Percentiles rank a stretch among this genome's conserved stretches.
phyloP scores from a whole-genome alignment of 495 filamentous ascomycete species.

The Aspergillus campestris region DNA sequence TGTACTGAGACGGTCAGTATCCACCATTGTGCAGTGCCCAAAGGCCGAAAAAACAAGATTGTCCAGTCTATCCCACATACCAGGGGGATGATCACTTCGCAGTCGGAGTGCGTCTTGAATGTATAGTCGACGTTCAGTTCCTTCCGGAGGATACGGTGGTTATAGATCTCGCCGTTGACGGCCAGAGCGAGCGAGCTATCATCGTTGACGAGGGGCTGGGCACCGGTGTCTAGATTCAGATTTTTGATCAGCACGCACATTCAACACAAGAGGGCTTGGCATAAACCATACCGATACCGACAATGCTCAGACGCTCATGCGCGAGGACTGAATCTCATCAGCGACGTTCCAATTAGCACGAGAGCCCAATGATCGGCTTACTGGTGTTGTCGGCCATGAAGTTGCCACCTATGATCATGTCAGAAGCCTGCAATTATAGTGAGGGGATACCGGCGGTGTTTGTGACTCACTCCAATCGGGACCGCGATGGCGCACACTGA shows the following conservation, averaged over 20 bases:
- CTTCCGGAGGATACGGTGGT: conserved; percentile 90
- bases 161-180: conserved; percentile 99
- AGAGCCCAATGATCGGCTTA: conserved; percentile 32
- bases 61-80: conserved; percentile 42
- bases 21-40: neutral
- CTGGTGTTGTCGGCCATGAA: conserved; percentile 82
- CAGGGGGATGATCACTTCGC: conserved; percentile 95
- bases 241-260: conserved; percentile 10
- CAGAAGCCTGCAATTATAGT: conserved; percentile 6
- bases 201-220: conserved; percentile 88
- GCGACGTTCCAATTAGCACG: conserved; percentile 9
- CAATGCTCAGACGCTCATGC: conserved; percentile 94
- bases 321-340: conserved; percentile 65
- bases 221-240: conserved; percentile 64
- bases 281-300: conserved; percentile 78
- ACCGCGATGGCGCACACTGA: conserved; percentile 86
- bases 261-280: conserved; percentile 2
- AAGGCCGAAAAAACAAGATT: neutral
- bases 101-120: conserved; percentile 97
- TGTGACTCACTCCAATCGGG: conserved; percentile 93
- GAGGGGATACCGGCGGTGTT: neutral
- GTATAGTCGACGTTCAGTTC: conserved; percentile 67
- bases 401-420: conserved; percentile 63
- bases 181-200: conserved; percentile 82
- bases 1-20: conserved; percentile 54